phyloP scores from a whole-genome alignment of 768 basidiomycete genomes.

The Rhodotorula paludigena region DNA sequence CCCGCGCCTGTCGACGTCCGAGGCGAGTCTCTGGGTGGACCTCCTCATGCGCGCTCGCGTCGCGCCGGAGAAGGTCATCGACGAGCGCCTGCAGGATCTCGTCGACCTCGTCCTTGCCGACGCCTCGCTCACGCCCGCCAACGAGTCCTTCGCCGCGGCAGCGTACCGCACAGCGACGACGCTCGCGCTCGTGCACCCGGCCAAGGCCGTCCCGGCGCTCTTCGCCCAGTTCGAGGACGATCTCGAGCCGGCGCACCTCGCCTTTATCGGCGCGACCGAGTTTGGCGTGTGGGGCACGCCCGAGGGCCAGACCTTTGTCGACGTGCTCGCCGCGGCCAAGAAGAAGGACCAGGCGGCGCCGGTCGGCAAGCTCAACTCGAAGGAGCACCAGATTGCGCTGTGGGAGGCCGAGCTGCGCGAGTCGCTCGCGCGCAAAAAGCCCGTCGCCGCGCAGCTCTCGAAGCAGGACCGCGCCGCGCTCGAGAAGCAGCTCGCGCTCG shows the following conservation, averaged over 20 bases:
- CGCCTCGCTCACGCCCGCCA: constrained; percentile 44
- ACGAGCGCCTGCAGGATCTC: constrained; percentile 8
- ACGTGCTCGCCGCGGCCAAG: constrained; percentile 47
- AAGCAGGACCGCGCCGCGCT: constrained; percentile 83
- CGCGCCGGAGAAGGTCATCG: constrained; percentile 29
- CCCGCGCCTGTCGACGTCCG: constrained; percentile 46
- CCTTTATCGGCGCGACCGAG: constrained; percentile 65
- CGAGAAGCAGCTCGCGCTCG: constrained; percentile 74
- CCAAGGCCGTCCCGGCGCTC: constrained; percentile 62
- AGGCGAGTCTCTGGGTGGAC: constrained; percentile 34
- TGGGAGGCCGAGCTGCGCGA: constrained; percentile 95
- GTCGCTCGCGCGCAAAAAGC: constrained; percentile 73
- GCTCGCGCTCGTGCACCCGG: constrained; percentile 72
- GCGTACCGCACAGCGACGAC: constrained; percentile 70
- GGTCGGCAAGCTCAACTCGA: constrained; percentile 46
- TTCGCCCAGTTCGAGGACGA: constrained; percentile 63
- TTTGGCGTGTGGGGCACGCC: constrained; percentile 81
- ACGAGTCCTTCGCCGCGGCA: constrained; percentile 50
- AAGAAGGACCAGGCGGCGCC: constrained; percentile 10
- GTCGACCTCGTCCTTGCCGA: constrained; percentile 29
- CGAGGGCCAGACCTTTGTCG: constrained; percentile 70
- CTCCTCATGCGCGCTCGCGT: constrained; percentile 24
- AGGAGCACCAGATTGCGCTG: constrained; percentile 79
- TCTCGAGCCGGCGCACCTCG: constrained; percentile 59
- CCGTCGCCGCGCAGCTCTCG: constrained; percentile 56